Evolutionary conservation across 148 eudicot species (phyloP), one percentile per base, ranked within the genome.

Genomic region (Persicaria tinctoria): DNA sequence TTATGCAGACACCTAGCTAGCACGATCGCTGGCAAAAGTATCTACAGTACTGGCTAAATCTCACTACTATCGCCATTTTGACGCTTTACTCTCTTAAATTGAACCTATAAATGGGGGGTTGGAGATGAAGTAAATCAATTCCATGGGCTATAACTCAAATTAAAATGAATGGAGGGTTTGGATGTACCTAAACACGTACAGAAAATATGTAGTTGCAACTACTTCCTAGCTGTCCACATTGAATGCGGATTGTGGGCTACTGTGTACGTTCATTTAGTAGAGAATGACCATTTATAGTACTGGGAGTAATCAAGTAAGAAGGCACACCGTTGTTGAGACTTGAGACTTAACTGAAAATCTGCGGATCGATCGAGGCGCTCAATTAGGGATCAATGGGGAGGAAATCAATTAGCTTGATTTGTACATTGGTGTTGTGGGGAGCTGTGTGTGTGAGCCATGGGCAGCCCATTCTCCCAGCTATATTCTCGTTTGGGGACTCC

Each of bases 401-500:
- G 41, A 32, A 32, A 32, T 32, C 56, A 18, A 55, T 63, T 32
- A 14, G 2, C 14, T 3, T 66, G 18, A 66, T 66, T 5, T 66
- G 47, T 66, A 13, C 56, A 53, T 74, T n/a, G 66, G 82, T 18
- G 74, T 57, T 74, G 59, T 73, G n/a, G 64, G 76, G 18, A 57
- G 76, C 48, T 18, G 1, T 57, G 63, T 8, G 10, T 18, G 10
- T n/a, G 18, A 41, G 8, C 20, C 79, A 79, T 77, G 89, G 83
- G 50, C 96, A 94, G 62, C 83, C 82, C 3, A 0, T 95, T 72
- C 91, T 96, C 7, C 99, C 99, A 1, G 97, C 90, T 5, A 80
- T 96, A 11, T 79, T 89, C 66, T 81, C 94, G 8, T 96, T 96
- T 47, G 99, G 99, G 0, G 99, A 96, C 72, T 96, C 99, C 0